Percentiles rank a stretch among this genome's conserved stretches.
Conservation (phyloP, 768 basidiomycete species). For the Podaxis sp. region DNA sequence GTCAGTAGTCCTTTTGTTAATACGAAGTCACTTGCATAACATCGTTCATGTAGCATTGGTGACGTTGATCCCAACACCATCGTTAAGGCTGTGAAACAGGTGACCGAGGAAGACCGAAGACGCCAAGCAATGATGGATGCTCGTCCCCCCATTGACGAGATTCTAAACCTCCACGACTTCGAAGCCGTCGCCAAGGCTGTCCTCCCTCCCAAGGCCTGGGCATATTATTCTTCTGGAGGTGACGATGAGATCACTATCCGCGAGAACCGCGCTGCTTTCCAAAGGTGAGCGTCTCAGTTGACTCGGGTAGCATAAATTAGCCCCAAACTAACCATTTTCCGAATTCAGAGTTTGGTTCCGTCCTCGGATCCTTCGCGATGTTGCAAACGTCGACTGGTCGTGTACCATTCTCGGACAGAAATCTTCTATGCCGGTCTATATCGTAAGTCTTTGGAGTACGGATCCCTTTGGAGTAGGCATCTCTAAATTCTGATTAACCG, state of each 20-base stretch:
- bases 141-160: constrained; percentile 75
- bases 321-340: constrained; percentile 5
- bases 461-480: not conserved
- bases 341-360: constrained; percentile 79
- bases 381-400: constrained; percentile 81
- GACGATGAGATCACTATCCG: constrained; percentile 92
- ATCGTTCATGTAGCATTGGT: constrained; percentile 52
- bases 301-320: not conserved
- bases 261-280: constrained; percentile 90
- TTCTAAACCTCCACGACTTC: constrained; percentile 92
- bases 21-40: not conserved
- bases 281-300: constrained; percentile 51
- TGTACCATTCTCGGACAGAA: constrained; percentile 78
- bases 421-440: constrained; percentile 74
- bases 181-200: constrained; percentile 85
- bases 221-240: constrained; percentile 92
- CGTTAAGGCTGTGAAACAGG: constrained; percentile 55
- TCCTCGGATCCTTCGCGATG: constrained; percentile 86
- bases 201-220: constrained; percentile 89
- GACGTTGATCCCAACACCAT: constrained; percentile 68
- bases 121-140: constrained; percentile 60
- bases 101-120: constrained; percentile 71
- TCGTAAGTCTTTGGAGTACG: constrained; percentile 21
- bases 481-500: not conserved
- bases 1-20: constrained; percentile 34